phyloP scores from a whole-genome alignment of 1,284 basidiomycete species.

The Boletellus sp. region DNA sequence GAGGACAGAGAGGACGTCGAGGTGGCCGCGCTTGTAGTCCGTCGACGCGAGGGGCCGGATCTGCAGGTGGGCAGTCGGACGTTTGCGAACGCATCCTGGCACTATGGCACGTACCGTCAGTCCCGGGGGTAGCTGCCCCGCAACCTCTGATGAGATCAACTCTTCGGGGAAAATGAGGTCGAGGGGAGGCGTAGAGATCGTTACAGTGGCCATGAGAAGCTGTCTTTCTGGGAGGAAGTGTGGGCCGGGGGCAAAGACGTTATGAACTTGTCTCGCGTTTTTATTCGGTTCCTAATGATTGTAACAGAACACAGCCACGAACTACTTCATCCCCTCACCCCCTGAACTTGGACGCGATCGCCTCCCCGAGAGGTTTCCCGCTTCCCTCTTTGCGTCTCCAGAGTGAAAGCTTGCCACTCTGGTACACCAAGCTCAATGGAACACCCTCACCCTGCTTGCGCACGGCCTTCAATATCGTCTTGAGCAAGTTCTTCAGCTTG shows the following conservation, averaged over 20 bases:
- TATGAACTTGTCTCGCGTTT: background rate
- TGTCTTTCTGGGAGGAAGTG: background rate
- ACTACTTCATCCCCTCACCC: background rate
- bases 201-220: slow-evolving; percentile 8
- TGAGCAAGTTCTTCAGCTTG: slow-evolving; percentile 27
- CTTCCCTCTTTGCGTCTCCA: slow-evolving; percentile 24
- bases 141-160: slow-evolving; percentile 62
- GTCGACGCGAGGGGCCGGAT: slow-evolving; percentile 85
- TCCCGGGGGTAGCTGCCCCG: slow-evolving; percentile 50
- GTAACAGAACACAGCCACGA: background rate
- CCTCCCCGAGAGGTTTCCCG: slow-evolving; percentile 20
- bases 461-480: slow-evolving; percentile 23
- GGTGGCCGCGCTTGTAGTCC: slow-evolving; percentile 84
- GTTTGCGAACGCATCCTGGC: background rate
- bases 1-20: slow-evolving; percentile 78
- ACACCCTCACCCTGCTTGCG: slow-evolving; percentile 25
- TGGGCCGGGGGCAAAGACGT: background rate
- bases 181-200: slow-evolving; percentile 45
- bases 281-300: background rate
- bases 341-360: slow-evolving; percentile 9
- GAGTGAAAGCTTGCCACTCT: slow-evolving; percentile 18
- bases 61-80: slow-evolving; percentile 37
- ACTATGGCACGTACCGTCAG: slow-evolving; percentile 32
- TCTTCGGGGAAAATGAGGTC: slow-evolving; percentile 73
- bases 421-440: slow-evolving; percentile 27